These are phyloP conservation scores for Brasenia schreberi DNA, from an alignment of 164 flowering plant species.

Conservation along the genomic window DNA sequence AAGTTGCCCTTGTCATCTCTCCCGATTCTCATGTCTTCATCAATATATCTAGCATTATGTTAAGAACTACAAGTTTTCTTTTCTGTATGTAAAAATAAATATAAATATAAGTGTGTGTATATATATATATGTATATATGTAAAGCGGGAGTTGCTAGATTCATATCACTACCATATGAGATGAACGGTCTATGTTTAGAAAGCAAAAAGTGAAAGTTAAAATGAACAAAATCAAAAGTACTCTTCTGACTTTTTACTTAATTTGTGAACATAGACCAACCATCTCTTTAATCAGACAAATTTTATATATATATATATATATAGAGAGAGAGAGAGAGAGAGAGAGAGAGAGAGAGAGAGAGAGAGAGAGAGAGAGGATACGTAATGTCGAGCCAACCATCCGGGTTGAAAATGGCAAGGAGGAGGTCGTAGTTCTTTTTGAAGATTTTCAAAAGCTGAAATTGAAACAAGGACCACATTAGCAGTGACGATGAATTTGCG, in stretches of 20 bases:
- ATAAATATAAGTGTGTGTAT: no score
- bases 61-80: neutral
- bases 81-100: neutral
- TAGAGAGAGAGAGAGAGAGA: neutral
- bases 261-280: no score
- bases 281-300: neutral
- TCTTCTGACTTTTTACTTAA: no score
- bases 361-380: slow-evolving; percentile 43
- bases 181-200: no score
- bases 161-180: neutral
- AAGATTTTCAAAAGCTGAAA: slow-evolving; percentile 73
- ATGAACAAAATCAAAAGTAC: no score
- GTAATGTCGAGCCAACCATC: slow-evolving; percentile 91
- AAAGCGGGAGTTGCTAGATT: neutral
- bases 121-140: no score
- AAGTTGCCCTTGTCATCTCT: slow-evolving; percentile 83
- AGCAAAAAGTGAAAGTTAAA: no score
- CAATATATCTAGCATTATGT: slow-evolving; percentile 48
- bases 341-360: neutral
- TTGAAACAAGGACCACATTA: neutral
- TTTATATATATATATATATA: neutral
- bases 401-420: slow-evolving; percentile 83
- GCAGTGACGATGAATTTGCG: neutral
- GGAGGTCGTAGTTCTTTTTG: slow-evolving; percentile 54
- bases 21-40: slow-evolving; percentile 65